A percentile compares a stretch with the other conserved stretches of the same genome.
Evolutionary conservation across 768 basidiomycete species (phyloP).

Genomic region (Tulasnella sp.): DNA sequence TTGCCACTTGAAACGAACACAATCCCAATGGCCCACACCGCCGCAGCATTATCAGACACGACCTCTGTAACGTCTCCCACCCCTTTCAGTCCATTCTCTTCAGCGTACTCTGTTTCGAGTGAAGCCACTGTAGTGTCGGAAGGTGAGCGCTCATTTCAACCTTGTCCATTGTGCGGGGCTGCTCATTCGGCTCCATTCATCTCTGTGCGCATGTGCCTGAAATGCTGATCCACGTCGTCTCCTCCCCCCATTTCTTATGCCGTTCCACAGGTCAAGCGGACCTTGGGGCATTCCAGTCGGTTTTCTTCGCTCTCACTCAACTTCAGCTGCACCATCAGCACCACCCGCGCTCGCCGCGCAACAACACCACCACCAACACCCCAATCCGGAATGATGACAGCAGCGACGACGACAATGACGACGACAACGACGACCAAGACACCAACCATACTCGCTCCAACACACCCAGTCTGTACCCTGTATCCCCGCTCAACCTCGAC

Average conservation of each 20-base stretch:
- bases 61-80: conserved; percentile 17
- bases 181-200: background rate
- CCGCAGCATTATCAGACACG: conserved; percentile 16
- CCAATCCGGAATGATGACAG: background rate
- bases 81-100: conserved; percentile 23
- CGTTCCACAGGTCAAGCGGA: conserved; percentile 20
- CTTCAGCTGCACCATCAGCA: conserved; percentile 21
- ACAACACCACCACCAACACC: background rate
- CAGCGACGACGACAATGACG: background rate
- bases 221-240: background rate
- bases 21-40: conserved; percentile 8
- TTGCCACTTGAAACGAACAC: background rate
- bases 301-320: conserved; percentile 22
- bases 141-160: background rate
- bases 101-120: conserved; percentile 20
- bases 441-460: conserved; percentile 6
- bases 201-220: background rate
- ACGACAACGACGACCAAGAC: conserved; percentile 6
- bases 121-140: conserved; percentile 20
- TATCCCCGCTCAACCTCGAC: conserved; percentile 11
- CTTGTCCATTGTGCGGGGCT: background rate
- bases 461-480: background rate
- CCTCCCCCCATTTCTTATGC: background rate
- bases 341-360: conserved; percentile 4
- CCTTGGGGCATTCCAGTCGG: conserved; percentile 22